phyloP scores from a whole-genome alignment of 1,284 basidiomycete genomes.

The Leccinum cinnamomeum region DNA sequence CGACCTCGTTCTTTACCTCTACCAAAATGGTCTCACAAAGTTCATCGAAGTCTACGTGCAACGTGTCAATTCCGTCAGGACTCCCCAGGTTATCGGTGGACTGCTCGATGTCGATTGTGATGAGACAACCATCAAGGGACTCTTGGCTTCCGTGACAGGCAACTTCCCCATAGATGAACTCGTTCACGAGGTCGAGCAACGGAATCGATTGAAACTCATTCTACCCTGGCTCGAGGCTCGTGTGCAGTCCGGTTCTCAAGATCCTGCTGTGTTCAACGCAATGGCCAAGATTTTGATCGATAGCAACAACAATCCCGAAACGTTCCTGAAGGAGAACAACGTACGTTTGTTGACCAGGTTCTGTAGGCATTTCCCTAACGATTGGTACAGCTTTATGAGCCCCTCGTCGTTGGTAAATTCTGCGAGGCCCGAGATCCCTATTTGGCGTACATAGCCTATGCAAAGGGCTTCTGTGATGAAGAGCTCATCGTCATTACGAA shows the following conservation, averaged over 20 bases:
- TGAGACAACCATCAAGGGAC: slow-evolving; percentile 92
- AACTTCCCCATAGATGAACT: slow-evolving; percentile 98
- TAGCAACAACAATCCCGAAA: slow-evolving; percentile 97
- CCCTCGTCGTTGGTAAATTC: slow-evolving; percentile 96
- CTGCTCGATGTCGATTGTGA: slow-evolving; percentile 98
- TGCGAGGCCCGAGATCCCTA: slow-evolving; percentile 99
- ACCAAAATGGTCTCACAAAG: slow-evolving; percentile 95
- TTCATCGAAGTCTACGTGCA: slow-evolving; percentile 99
- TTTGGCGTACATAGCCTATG: slow-evolving; percentile 98
- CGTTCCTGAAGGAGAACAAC: slow-evolving; percentile 99
- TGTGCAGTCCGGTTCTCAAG: slow-evolving; percentile 90
- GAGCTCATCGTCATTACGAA: slow-evolving; percentile 98
- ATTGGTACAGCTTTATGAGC: slow-evolving; percentile 80
- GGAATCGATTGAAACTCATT: slow-evolving; percentile 96
- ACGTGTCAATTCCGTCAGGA: slow-evolving; percentile 94
- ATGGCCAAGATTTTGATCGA: slow-evolving; percentile 99
- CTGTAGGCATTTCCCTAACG: neutral
- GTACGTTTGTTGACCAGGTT: slow-evolving; percentile 43
- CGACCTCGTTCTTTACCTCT: slow-evolving; percentile 97
- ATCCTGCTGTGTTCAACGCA: slow-evolving; percentile 93
- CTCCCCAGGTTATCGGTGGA: slow-evolving; percentile 98
- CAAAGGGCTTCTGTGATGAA: slow-evolving; percentile 98
- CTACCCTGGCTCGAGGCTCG: slow-evolving; percentile 95
- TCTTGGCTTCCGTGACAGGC: slow-evolving; percentile 92
- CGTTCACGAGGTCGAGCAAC: slow-evolving; percentile 94